These are phyloP conservation scores for Digitaria exilis DNA, from an alignment of 202 grass and related monocot genomes.

Conservation along the genomic window DNA sequence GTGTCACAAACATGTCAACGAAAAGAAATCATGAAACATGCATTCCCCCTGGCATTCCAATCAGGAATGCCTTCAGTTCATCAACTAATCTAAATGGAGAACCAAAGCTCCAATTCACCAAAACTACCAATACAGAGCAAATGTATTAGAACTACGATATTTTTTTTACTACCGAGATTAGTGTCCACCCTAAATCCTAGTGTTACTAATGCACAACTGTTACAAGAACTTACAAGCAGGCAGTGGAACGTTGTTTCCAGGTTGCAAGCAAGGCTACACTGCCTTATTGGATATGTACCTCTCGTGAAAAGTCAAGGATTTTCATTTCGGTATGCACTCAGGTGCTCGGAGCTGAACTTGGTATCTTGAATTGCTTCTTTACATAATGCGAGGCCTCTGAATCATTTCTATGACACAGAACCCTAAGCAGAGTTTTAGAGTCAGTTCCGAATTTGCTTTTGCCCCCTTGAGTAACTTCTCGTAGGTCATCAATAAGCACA, in stretches of 20 bases:
- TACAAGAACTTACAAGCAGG: slow-evolving; percentile 22
- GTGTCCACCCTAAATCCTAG: slow-evolving; percentile 31
- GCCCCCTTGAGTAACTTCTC: slow-evolving; percentile 76
- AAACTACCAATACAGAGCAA: slow-evolving; percentile 21
- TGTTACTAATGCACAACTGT: slow-evolving; percentile 43
- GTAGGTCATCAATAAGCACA: slow-evolving; percentile 87
- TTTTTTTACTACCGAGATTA: background rate
- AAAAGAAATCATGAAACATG: background rate
- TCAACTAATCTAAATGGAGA: background rate
- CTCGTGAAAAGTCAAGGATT: background rate
- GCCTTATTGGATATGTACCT: background rate
- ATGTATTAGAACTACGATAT: slow-evolving; percentile 14
- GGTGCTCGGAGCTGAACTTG: slow-evolving; percentile 63
- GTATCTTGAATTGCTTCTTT: slow-evolving; percentile 99
- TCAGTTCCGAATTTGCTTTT: slow-evolving; percentile 84
- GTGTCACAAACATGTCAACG: too few species aligned
- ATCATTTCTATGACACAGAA: slow-evolving; percentile 97
- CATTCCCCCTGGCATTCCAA: background rate
- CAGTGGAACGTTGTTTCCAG: background rate
- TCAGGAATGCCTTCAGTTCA: background rate
- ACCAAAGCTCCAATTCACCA: slow-evolving; percentile 5
- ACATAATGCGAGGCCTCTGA: slow-evolving; percentile 97
- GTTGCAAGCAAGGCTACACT: background rate
- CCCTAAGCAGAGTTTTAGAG: slow-evolving; percentile 80
- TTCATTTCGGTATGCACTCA: slow-evolving; percentile 37